A percentile compares a stretch with the other conserved stretches of the same genome.
Conservation (phyloP, 78 protist species). For the Tieghemostelium lacteum region DNA sequence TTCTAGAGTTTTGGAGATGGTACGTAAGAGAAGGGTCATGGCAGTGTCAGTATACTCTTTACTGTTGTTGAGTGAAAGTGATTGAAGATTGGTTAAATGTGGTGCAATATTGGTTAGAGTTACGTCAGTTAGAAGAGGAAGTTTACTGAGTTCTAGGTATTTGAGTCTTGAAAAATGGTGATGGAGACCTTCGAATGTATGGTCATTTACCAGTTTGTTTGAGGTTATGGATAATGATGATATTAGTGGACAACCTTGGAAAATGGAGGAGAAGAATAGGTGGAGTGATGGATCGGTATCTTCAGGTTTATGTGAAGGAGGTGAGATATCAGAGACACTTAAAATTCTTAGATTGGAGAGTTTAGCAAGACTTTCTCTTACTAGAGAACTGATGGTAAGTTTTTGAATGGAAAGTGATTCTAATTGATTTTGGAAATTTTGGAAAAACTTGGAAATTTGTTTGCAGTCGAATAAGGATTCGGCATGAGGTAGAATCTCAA, state of each 20-base stretch:
- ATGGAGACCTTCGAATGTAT: slow-evolving; percentile 6
- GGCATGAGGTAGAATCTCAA: neutral
- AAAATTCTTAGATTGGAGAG: neutral
- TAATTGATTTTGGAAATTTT: neutral
- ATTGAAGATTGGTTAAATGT: neutral
- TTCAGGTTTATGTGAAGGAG: neutral
- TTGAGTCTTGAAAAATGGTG: neutral
- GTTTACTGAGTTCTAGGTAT: neutral
- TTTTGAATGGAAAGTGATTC: neutral
- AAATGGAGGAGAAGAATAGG: slow-evolving; percentile 8
- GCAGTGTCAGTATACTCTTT: neutral
- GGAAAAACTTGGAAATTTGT: neutral
- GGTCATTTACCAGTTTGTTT: slow-evolving; percentile 10
- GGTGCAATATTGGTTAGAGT: slow-evolving; percentile 34
- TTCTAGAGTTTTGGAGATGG: too few species aligned
- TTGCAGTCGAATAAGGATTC: neutral
- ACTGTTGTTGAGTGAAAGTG: neutral
- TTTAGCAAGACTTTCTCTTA: neutral
- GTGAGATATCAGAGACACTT: neutral
- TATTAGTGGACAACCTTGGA: neutral
- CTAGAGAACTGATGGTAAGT: neutral
- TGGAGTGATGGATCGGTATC: neutral
- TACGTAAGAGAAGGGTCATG: too few species aligned
- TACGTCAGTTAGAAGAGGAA: neutral
- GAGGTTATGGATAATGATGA: neutral